phyloP scores from a whole-genome alignment of 495 filamentous ascomycete genomes.

The Penicillium waksmanii region DNA sequence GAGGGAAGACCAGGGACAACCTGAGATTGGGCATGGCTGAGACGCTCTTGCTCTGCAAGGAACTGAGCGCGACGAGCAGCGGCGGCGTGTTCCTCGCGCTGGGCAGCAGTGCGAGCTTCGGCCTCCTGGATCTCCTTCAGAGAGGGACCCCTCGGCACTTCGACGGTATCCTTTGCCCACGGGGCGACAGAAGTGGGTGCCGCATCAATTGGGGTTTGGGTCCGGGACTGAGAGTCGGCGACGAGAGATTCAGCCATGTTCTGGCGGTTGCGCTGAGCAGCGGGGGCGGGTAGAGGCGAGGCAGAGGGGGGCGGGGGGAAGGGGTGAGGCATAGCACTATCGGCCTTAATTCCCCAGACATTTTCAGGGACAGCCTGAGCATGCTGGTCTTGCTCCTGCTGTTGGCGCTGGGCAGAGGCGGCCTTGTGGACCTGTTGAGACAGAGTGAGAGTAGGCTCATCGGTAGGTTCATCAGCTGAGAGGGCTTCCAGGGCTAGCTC shows the following conservation, averaged over 20 bases:
- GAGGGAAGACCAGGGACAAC: constrained; percentile 77
- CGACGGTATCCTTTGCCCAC: constrained; percentile 86
- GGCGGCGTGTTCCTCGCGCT: constrained; percentile 81
- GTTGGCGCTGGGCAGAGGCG: constrained; percentile 65
- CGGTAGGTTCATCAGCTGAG: constrained; percentile 23
- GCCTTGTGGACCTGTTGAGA: constrained; percentile 90
- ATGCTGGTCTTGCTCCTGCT: constrained; percentile 48
- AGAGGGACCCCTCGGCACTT: constrained; percentile 83
- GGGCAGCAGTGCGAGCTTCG: constrained; percentile 91
- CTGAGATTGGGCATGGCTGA: constrained; percentile 64
- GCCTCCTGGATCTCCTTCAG: constrained; percentile 96
- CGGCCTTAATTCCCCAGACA: constrained; percentile 59
- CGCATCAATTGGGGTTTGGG: constrained; percentile 70
- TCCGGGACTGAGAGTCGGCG: constrained; percentile 70
- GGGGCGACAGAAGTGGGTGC: constrained; percentile 76
- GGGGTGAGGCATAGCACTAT: constrained; percentile 70
- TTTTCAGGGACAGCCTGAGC: constrained; percentile 54
- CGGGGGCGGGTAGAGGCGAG: constrained; percentile 83
- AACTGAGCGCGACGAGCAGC: constrained; percentile 75
- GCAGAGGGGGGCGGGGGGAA: constrained; percentile 75
- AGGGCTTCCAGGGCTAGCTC: constrained; percentile 25
- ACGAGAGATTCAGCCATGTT: constrained; percentile 82
- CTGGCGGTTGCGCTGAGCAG: constrained; percentile 80
- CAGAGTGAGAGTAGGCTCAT: constrained; percentile 60
- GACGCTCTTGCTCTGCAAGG: constrained; percentile 74